Percentiles rank a stretch among this genome's conserved stretches.
Evolutionary conservation across 371 early-diverging fungal species (phyloP).

Genomic region (Blyttiomyces sp.): DNA sequence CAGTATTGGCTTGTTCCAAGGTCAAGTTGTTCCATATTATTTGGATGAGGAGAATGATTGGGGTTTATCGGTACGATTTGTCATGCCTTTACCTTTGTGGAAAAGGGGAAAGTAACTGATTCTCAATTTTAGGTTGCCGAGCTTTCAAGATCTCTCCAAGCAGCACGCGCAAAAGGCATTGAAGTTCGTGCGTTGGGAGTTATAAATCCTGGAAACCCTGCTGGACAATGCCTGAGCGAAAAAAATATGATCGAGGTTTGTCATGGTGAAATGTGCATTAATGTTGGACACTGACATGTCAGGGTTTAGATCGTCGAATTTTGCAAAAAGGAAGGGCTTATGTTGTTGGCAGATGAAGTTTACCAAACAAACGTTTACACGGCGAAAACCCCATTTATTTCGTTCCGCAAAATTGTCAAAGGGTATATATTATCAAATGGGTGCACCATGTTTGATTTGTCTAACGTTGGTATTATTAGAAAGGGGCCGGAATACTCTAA

Average conservation of each 20-base stretch:
- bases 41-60: constrained; percentile 81
- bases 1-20: constrained; percentile 78
- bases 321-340: constrained; percentile 74
- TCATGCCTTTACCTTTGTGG: too few relatives aligned
- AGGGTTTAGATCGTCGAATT: constrained; percentile 76
- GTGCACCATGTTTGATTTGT: not conserved
- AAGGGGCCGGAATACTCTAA: constrained; percentile 61
- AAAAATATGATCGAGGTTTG: constrained; percentile 71
- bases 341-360: constrained; percentile 95
- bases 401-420: constrained; percentile 87
- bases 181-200: constrained; percentile 93
- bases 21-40: constrained; percentile 85
- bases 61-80: constrained; percentile 65
- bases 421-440: too few relatives aligned
- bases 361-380: constrained; percentile 94
- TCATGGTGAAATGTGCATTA: not conserved
- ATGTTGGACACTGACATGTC: not conserved
- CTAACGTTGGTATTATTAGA: constrained; percentile 16
- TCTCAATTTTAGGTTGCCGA: constrained; percentile 41
- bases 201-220: constrained; percentile 98
- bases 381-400: constrained; percentile 81
- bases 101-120: not conserved
- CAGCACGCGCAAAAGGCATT: constrained; percentile 67
- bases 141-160: constrained; percentile 56
- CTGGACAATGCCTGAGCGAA: constrained; percentile 82